Evolutionary conservation across 108 stramenopile genomes (phyloP), one percentile per base, ranked within the genome.

Genomic region (Skeletonema menzelii): DNA sequence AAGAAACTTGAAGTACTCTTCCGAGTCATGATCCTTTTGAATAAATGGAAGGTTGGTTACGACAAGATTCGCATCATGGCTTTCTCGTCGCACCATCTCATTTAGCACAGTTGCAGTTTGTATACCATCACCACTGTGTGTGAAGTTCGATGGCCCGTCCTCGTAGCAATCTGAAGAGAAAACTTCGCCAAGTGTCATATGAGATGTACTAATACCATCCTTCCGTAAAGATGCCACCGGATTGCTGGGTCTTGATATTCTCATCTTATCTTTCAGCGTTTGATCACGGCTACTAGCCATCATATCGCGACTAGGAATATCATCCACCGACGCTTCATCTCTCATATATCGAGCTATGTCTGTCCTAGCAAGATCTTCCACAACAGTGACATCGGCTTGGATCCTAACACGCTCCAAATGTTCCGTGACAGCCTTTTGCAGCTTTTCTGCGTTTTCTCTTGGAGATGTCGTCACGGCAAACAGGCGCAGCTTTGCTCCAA

Each of bases 21-120:
- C 69, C 5, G 87, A 61, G 56, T 47, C 60, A 47, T 75, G 56
- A 56, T 82, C 77, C 5, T 65, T 67, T 12, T 59, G 77, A 44
- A 90, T 83, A 24, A 87, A 67, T 4, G 89, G 88, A 19, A 94
- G 70, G 69, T 92, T 94, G n/a, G 89, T 83, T n/a, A 94, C 89
- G 27, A 94, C 86, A 26, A 94, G 82, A 55, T 82, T 75, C 4
- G 87, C 83, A 22, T 68, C 67, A 22, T 47, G 27, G 72, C 86
- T 87, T 63, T 87, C 60, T 62, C 69, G 66, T 8, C 69, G 60
- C 10, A 94, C 83, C 38, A 75, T 68, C 35, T 74, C 38, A 69
- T 94, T 94, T 53, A 94, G 40, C 15, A 67, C 40, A 7, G 69
- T 55, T 13, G 89, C 91, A 12, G 63, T 59, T 8, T 59, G 17